Evolutionary conservation across 495 filamentous ascomycete species (phyloP).

Genomic region (Lasiosphaeria ovina): DNA sequence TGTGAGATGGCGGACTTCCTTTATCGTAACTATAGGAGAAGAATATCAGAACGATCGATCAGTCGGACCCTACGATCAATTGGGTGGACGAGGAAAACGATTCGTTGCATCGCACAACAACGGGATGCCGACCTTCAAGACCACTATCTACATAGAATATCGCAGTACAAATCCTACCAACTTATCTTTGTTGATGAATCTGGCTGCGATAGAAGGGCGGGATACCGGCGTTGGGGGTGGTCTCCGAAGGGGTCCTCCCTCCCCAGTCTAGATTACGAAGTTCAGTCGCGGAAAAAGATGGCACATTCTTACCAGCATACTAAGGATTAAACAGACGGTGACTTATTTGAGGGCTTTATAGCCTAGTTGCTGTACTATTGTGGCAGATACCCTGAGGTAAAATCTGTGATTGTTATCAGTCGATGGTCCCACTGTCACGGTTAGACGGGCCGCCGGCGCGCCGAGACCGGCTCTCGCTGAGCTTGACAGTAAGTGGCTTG

Average conservation of each 20-base stretch:
- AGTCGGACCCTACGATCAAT: conserved; percentile 16
- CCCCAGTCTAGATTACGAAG: conserved; percentile 19
- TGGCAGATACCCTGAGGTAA: conserved; percentile 13
- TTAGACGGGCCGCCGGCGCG: too few species aligned
- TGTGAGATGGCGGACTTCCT: conserved; percentile 20
- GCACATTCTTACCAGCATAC: conserved; percentile 23
- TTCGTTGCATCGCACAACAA: conserved; percentile 19
- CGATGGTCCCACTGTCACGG: too few species aligned
- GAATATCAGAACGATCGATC: conserved; percentile 21
- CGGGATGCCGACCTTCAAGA: conserved; percentile 20
- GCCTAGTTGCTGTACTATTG: conserved; percentile 13
- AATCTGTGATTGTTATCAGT: conserved; percentile 1
- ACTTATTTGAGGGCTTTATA: conserved; percentile 23
- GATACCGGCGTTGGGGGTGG: conserved; percentile 10
- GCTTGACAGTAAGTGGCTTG: too few species aligned
- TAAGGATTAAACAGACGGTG: conserved; percentile 22
- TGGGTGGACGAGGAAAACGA: conserved; percentile 19
- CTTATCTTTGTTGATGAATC: conserved; percentile 13
- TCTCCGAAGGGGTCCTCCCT: conserved; percentile 17
- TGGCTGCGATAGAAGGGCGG: conserved; percentile 7
- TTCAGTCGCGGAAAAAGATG: conserved; percentile 22
- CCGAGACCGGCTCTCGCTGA: too few species aligned
- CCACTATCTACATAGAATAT: conserved; percentile 11
- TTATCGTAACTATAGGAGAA: conserved; percentile 20
- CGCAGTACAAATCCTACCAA: conserved; percentile 12